Evolutionary conservation across 345 rosid species (phyloP).

Genomic region (Barbarea vulgaris): DNA sequence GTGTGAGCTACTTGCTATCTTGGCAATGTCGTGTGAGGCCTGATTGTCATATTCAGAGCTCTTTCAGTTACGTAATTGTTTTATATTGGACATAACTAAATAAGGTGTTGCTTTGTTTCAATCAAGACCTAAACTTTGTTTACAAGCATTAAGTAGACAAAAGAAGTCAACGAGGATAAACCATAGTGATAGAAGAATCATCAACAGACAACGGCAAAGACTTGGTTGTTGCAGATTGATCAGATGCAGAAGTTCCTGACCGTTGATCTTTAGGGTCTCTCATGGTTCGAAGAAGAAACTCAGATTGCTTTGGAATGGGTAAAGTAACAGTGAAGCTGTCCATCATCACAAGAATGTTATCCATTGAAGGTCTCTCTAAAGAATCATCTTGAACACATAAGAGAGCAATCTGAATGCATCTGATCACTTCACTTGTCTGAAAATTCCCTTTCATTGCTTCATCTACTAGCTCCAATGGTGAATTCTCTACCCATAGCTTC

Average conservation of each 20-base stretch:
- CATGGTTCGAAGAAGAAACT: slow-evolving; percentile 31
- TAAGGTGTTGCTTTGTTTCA: slow-evolving; percentile 21
- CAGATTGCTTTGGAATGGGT: slow-evolving; percentile 46
- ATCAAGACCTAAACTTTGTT: background rate
- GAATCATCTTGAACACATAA: slow-evolving; percentile 66
- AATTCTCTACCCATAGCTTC: slow-evolving; percentile 53
- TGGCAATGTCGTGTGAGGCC: slow-evolving; percentile 27
- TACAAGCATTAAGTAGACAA: background rate
- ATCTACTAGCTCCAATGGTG: slow-evolving; percentile 52
- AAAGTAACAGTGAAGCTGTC: slow-evolving; percentile 47
- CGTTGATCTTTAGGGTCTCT: background rate
- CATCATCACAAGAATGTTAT: slow-evolving; percentile 50
- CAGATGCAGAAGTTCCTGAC: slow-evolving; percentile 19
- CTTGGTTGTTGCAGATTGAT: slow-evolving; percentile 32
- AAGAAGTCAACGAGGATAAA: slow-evolving; percentile 44
- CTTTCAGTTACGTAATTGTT: background rate
- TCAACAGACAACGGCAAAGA: slow-evolving; percentile 40
- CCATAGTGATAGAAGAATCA: slow-evolving; percentile 42
- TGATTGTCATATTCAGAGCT: slow-evolving; percentile 2
- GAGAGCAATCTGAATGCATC: slow-evolving; percentile 60
- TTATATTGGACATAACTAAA: background rate
- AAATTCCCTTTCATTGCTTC: slow-evolving; percentile 33
- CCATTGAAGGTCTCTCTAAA: slow-evolving; percentile 55
- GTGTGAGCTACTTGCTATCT: slow-evolving; percentile 32
- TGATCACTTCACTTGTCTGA: slow-evolving; percentile 48